These are phyloP conservation scores for Pseudogymnoascus sp. DNA, from an alignment of 2,329 filamentous ascomycete genomes.

Conservation along the genomic window DNA sequence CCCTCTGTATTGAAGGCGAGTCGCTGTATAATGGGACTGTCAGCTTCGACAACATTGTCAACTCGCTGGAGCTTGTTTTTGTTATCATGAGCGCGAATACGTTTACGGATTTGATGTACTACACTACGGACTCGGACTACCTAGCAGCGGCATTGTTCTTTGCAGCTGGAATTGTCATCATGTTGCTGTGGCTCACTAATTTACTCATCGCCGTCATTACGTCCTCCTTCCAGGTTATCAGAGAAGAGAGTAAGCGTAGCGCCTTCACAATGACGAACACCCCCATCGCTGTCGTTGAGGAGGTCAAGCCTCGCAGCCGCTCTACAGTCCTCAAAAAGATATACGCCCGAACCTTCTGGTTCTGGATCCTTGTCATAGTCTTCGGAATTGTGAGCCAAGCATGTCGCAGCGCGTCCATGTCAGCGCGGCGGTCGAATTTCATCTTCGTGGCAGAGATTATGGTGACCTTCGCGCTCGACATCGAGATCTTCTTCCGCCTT, in stretches of 20 bases:
- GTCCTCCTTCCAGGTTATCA: constrained; percentile 94
- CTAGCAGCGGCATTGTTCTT: constrained; percentile 75
- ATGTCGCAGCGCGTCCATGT: constrained; percentile 70
- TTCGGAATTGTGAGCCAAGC: constrained; percentile 75
- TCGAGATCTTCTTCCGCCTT: constrained; percentile 78
- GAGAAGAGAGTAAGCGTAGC: constrained; percentile 89
- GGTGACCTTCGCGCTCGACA: constrained; percentile 68
- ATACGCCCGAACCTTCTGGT: constrained; percentile 63
- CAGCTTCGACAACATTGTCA: constrained; percentile 88
- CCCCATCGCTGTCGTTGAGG: constrained; percentile 19
- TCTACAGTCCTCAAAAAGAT: constrained; percentile 53
- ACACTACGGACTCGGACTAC: constrained; percentile 86
- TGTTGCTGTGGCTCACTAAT: constrained; percentile 95
- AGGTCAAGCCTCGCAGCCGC: constrained; percentile 34
- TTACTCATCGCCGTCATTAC: constrained; percentile 94
- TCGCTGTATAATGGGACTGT: constrained; percentile 81
- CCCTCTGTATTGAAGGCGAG: constrained; percentile 68
- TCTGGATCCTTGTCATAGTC: constrained; percentile 77
- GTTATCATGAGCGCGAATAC: constrained; percentile 98
- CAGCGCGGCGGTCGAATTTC: constrained; percentile 48
- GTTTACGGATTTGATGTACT: constrained; percentile 90
- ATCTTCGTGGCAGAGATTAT: constrained; percentile 66
- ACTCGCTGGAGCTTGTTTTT: constrained; percentile 90
- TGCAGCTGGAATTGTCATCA: constrained; percentile 69
- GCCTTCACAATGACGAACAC: constrained; percentile 77